These are phyloP conservation scores for Mycena belliarum DNA, from an alignment of 768 basidiomycete species.

Conservation along the genomic window DNA sequence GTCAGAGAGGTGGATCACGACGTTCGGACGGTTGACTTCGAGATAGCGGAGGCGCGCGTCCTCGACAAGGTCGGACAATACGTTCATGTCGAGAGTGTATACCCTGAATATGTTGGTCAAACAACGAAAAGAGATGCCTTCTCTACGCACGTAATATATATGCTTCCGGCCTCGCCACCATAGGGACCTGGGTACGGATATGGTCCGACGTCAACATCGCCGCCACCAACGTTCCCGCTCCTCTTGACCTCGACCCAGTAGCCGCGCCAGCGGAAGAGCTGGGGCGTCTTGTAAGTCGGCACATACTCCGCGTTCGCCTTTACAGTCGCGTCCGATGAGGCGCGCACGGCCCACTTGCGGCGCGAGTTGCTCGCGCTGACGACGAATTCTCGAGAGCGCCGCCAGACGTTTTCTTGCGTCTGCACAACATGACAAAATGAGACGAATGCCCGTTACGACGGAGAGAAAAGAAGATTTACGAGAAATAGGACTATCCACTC, in stretches of 20 bases:
- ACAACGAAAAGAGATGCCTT: no score
- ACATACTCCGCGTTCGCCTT: constrained; percentile 42
- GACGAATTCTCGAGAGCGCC: constrained; percentile 40
- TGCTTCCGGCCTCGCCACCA: constrained; percentile 10
- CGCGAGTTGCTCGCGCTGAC: constrained; percentile 41
- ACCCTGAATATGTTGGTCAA: constrained; percentile 28
- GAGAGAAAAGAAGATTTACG: constrained; percentile 24
- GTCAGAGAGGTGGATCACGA: constrained; percentile 41
- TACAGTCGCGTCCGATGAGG: constrained; percentile 12
- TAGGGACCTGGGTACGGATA: neutral
- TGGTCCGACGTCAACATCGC: constrained; percentile 2
- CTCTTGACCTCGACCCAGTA: constrained; percentile 43
- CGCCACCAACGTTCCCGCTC: constrained; percentile 10
- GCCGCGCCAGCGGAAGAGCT: constrained; percentile 46
- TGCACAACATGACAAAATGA: neutral
- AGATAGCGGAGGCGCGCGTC: constrained; percentile 43
- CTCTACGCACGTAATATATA: constrained; percentile 36
- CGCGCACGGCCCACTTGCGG: constrained; percentile 19
- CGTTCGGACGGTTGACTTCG: constrained; percentile 40
- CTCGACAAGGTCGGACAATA: constrained; percentile 43
- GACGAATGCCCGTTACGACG: neutral
- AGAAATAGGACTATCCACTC: constrained; percentile 51
- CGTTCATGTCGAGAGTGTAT: constrained; percentile 44
- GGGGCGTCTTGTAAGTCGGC: constrained; percentile 40
- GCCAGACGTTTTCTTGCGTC: constrained; percentile 48